phyloP scores from a whole-genome alignment of 345 rosid species.

The Gossypium sturtianum region DNA sequence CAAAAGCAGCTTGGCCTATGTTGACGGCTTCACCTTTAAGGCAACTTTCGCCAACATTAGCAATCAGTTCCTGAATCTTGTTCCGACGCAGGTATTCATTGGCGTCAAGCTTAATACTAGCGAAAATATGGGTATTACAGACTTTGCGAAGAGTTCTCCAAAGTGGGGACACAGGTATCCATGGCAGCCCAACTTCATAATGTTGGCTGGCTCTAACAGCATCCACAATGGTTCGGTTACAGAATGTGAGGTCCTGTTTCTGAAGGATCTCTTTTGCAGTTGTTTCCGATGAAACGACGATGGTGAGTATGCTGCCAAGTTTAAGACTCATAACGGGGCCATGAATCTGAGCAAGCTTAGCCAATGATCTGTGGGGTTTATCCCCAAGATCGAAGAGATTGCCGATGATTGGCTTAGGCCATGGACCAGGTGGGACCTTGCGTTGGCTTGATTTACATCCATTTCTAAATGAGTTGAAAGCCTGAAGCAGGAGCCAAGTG shows the following conservation, averaged over 20 bases:
- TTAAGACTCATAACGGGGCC: constrained; percentile 39
- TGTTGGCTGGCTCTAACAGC: constrained; percentile 29
- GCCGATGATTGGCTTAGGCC: constrained; percentile 33
- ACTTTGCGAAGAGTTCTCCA: constrained; percentile 43
- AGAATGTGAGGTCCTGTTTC: constrained; percentile 33
- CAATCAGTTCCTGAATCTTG: constrained; percentile 25
- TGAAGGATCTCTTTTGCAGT: constrained; percentile 39
- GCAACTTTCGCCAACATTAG: constrained; percentile 18
- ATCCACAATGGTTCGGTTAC: constrained; percentile 25
- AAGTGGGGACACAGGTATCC: constrained; percentile 32
- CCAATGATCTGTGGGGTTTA: constrained; percentile 33
- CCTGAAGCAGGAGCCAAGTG: neutral
- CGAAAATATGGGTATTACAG: constrained; percentile 27
- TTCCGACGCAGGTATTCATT: constrained; percentile 23
- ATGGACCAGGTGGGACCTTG: constrained; percentile 35
- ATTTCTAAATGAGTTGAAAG: neutral
- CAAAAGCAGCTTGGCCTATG: constrained; percentile 36
- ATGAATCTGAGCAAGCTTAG: constrained; percentile 32
- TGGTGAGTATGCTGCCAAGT: constrained; percentile 33
- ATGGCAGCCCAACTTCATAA: constrained; percentile 21
- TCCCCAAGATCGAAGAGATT: constrained; percentile 36
- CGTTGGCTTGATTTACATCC: neutral
- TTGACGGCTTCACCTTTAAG: constrained; percentile 26
- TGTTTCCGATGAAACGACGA: constrained; percentile 35
- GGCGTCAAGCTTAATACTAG: constrained; percentile 31